These are phyloP conservation scores for Penicillium sp. DNA, from an alignment of 2,329 filamentous ascomycete genomes.

Conservation along the genomic window DNA sequence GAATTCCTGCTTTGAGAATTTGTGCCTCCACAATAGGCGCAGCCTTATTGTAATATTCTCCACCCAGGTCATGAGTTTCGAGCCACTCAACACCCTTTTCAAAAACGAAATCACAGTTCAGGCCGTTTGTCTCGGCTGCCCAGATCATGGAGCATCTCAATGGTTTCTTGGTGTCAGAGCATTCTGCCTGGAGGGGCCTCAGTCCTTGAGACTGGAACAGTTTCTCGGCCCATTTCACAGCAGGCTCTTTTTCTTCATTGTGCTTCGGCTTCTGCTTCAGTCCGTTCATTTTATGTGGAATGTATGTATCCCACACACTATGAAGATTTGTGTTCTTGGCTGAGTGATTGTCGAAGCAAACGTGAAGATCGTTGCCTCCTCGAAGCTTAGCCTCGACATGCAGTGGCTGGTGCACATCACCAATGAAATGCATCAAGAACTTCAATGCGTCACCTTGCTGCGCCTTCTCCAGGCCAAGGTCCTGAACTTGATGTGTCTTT, in stretches of 20 bases:
- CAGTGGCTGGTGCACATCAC: conserved; percentile 15
- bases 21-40: conserved; percentile 16
- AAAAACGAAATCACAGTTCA: conserved; percentile 15
- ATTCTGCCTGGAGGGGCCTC: no score
- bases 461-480: no score
- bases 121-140: conserved; percentile 12
- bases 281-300: conserved; percentile 16
- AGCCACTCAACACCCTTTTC: conserved; percentile 13
- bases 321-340: conserved; percentile 15
- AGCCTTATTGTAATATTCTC: conserved; percentile 16
- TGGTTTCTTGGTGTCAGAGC: conserved; percentile 1
- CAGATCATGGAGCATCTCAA: no score
- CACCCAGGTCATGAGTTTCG: conserved; percentile 14
- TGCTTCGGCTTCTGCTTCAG: conserved; percentile 9
- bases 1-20: conserved; percentile 14
- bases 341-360: conserved; percentile 12
- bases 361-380: conserved; percentile 13
- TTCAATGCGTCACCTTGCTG: conserved; percentile 7
- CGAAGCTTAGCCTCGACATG: conserved; percentile 8
- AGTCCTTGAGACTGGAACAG: no score
- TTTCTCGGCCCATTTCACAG: conserved; percentile 5
- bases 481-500: no score
- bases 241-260: conserved; percentile 11
- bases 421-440: conserved; percentile 17
- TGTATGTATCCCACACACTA: conserved; percentile 17